Evolutionary conservation across 176 grass and related monocot genomes (phyloP), one percentile per base, ranked within the genome.

Genomic region (Bolboschoenus planiculmis): DNA sequence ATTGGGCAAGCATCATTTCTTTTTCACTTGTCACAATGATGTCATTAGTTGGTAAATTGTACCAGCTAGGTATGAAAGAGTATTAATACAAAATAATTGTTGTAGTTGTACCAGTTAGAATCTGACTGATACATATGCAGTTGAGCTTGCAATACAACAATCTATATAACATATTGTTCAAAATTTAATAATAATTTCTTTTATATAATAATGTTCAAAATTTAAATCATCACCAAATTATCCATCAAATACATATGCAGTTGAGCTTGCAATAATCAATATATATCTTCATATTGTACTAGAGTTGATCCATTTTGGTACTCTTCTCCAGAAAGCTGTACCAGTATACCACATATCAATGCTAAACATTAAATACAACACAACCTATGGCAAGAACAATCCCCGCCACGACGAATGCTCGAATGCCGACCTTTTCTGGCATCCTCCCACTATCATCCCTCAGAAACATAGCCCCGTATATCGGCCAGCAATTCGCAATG

Each of bases 381-480:
- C 56, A 84, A 48, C 72, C 70, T 54, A 80, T 50, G 15, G 24
- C 53, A 18, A 79, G 15, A 30, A 86, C 56, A 14, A 90, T 0
- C 3, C 71, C 79, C 5, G 72, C 80, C 1, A 60, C 1, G 11
- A 86, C 0, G 37, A 80, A 55, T 1, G 88, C 81, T 9, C 53
- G 53, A 2, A 15, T 5, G 0, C 68, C 74, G 2, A 84, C 61
- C n/a, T 14, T 90, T 11, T 46, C 29, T 10, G 88, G 88, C 80
- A 90, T 84, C 80, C 56, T 90, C 5, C 88, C 88, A 55, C 47
- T 72, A 44, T 90, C 88, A 8, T 20, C 46, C 27, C 88, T 83
- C 9, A 84, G 8, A 81, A 90, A 90, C 80, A 90, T 84, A 18
- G 88, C 88, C 37, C 60, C 60, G 46, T 86, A 90, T 75, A 90